These are phyloP conservation scores for Phytophthora tentaculata DNA, from an alignment of 352 stramenopile genomes.

Conservation along the genomic window DNA sequence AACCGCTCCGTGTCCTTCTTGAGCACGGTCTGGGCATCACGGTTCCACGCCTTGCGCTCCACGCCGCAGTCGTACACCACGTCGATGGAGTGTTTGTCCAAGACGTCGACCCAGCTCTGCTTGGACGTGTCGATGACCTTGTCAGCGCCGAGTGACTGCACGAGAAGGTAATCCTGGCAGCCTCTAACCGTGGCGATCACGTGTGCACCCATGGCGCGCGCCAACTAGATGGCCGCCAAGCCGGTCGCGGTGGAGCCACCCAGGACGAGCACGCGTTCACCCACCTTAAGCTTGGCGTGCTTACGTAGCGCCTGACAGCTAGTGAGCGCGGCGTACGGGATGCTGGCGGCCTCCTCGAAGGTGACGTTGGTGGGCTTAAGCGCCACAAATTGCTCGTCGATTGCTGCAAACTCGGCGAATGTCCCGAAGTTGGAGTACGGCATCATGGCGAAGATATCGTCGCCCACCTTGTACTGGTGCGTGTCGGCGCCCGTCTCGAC, in stretches of 20 bases:
- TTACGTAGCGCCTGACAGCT: constrained; percentile 59
- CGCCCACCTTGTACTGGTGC: constrained; percentile 55
- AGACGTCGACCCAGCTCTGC: constrained; percentile 36
- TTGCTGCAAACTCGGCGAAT: constrained; percentile 61
- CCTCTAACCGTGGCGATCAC: constrained; percentile 69
- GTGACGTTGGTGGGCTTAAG: constrained; percentile 56
- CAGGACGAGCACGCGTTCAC: constrained; percentile 55
- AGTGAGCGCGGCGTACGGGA: constrained; percentile 58
- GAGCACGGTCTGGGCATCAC: constrained; percentile 37
- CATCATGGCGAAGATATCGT: constrained; percentile 69
- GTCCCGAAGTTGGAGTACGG: constrained; percentile 43
- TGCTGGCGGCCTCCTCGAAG: constrained; percentile 61
- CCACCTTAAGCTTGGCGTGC: constrained; percentile 38
- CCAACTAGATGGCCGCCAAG: constrained; percentile 64
- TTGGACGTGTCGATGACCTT: constrained; percentile 70
- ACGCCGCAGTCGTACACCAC: constrained; percentile 47
- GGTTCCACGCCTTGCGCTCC: constrained; percentile 37
- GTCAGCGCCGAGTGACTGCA: constrained; percentile 48
- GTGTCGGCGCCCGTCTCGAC: constrained; percentile 55
- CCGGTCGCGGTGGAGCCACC: constrained; percentile 70
- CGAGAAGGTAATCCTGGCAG: constrained; percentile 61
- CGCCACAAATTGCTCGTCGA: constrained; percentile 46
- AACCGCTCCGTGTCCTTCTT: constrained; percentile 35
- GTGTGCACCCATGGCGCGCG: constrained; percentile 50
- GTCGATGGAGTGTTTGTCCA: constrained; percentile 45